These are phyloP conservation scores for Alternaria sp. DNA, from an alignment of 2,329 filamentous ascomycete species.

Conservation along the genomic window DNA sequence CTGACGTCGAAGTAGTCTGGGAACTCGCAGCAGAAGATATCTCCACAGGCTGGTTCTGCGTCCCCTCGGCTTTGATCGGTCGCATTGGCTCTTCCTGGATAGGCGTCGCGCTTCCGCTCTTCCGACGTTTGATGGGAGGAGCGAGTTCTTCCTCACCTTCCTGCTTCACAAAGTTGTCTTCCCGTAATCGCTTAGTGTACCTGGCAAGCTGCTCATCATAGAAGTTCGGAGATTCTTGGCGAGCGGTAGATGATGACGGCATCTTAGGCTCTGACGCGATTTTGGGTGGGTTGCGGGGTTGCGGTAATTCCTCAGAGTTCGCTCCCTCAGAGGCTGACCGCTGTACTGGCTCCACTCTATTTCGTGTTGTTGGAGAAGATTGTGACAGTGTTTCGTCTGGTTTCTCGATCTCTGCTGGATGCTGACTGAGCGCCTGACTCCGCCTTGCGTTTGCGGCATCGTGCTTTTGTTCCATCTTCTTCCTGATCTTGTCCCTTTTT, in stretches of 20 bases:
- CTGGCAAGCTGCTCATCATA: constrained; percentile 28
- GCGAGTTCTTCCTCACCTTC: constrained; percentile 1
- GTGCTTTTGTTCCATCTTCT: constrained; percentile 20
- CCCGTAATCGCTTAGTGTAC: constrained; percentile 27
- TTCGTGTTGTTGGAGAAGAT: neutral
- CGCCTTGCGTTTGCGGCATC: neutral
- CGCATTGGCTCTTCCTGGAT: neutral
- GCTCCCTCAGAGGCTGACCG: constrained; percentile 12
- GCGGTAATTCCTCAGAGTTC: constrained; percentile 18
- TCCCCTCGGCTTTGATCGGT: constrained; percentile 1
- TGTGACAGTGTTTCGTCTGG: neutral
- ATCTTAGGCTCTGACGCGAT: constrained; percentile 9
- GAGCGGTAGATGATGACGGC: constrained; percentile 30
- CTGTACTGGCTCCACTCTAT: neutral
- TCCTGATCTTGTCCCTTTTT: constrained; percentile 32
- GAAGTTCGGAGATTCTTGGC: constrained; percentile 32
- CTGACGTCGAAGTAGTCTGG: neutral
- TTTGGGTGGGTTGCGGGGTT: neutral
- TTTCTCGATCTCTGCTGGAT: constrained; percentile 10
- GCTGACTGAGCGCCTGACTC: constrained; percentile 13
- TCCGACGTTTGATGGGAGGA: constrained; percentile 24
- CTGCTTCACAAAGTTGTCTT: constrained; percentile 5
- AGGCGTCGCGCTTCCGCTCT: constrained; percentile 15
- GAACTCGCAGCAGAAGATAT: constrained; percentile 28
- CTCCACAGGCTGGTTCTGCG: constrained; percentile 24